Base-by-base conservation (phyloP, 768 basidiomycete genomes). In the Lactifluus hygrophoroides region DNA sequence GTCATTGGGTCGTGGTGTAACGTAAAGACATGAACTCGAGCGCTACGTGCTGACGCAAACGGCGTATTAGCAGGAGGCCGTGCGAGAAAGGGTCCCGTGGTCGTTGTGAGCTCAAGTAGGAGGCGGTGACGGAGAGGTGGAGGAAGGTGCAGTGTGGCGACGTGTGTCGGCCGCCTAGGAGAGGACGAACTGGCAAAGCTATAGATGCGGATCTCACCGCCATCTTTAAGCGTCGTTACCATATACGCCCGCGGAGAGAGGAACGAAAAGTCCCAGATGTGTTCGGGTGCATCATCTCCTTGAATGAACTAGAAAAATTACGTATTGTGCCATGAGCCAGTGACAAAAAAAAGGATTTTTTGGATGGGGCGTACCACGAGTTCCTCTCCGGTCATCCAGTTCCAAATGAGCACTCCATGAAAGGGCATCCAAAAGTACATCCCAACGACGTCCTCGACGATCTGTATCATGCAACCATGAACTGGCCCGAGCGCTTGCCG, bases 381-480 rank as follows among this genome's bases (percentile, higher is more conserved):
- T 10, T 70, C 11, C 11, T 65, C 60, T 0, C 77, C 79, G 0
- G 70, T 75, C 56, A 67, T 73, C 82, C 83, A 84, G 52, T 81
- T 77, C 80, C 80, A 83, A 6, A 78, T 68, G 21, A 78, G 34
- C 5, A 79, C 64, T 1, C 72, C 69, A 2, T 63, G 72, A 66
- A n/a, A 66, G 65, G 32, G 67, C 23, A 68, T 49, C 64, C 70
- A 74, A 53, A 73, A 73, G 67, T 79, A 77, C 49, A 80, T 66
- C 5, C 76, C 82, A 32, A 85, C 64, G 30, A 81, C 69, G 58
- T 85, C 82, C 25, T 77, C 75, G 2, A 74, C 80, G 47, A 84
- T 72, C 66, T 84, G 80, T 5, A 83, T 70, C 56, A 74, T 72
- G 10, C 74, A 72, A 30, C 58, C 70, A 11, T 63, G 59, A 21